These are phyloP conservation scores for Parasarocladium wereldwijsianum DNA, from an alignment of 2,329 filamentous ascomycete species.

Conservation along the genomic window DNA sequence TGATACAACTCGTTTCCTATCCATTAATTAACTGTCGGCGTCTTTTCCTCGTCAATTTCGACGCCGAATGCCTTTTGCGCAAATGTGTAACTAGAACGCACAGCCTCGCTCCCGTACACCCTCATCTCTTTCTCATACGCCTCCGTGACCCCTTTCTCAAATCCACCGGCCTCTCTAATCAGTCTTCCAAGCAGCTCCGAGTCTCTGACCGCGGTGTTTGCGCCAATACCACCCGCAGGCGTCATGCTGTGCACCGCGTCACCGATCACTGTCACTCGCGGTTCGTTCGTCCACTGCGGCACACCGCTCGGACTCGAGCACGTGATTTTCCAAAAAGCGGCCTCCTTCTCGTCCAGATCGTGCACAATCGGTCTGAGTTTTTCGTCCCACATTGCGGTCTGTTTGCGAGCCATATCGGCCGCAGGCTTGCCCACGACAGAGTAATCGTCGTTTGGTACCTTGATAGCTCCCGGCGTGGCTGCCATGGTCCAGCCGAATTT, in stretches of 20 bases:
- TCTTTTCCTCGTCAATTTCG: constrained; percentile 26
- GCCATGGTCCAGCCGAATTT: constrained; percentile 51
- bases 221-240: constrained; percentile 5
- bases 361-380: constrained; percentile 42
- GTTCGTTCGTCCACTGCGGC: constrained; percentile 43
- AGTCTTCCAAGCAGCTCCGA: constrained; percentile 38
- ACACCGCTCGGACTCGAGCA: constrained; percentile 45
- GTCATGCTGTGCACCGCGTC: constrained; percentile 17
- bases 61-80: constrained; percentile 29
- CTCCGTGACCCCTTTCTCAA: constrained; percentile 34
- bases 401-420: constrained; percentile 38
- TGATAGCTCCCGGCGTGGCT: constrained; percentile 40
- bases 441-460: constrained; percentile 44
- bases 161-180: constrained; percentile 36
- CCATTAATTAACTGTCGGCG: too few relatives aligned
- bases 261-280: constrained; percentile 42
- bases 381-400: constrained; percentile 40
- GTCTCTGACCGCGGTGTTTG: constrained; percentile 31
- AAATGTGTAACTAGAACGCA: constrained; percentile 34
- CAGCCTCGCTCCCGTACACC: constrained; percentile 41
- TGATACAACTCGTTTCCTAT: too few relatives aligned
- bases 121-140: constrained; percentile 49
- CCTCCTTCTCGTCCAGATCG: constrained; percentile 38
- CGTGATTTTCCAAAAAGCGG: constrained; percentile 54
- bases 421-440: constrained; percentile 40